Percentiles rank a stretch among this genome's conserved stretches.
phyloP scores from a whole-genome alignment of 2,329 filamentous ascomycete species.

The Cytospora piceae region DNA sequence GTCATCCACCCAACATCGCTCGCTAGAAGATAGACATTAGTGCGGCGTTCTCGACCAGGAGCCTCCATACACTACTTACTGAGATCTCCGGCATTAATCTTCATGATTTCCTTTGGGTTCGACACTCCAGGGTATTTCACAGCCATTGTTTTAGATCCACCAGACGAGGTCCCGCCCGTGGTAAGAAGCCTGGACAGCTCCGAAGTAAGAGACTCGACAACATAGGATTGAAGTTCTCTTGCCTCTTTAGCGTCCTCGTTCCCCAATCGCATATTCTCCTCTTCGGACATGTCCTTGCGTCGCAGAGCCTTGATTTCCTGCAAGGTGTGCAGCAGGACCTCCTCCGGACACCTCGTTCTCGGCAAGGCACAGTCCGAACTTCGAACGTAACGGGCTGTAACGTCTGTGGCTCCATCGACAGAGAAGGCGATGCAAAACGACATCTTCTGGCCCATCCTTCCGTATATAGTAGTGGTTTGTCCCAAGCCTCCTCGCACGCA shows the following conservation, averaged over 20 bases:
- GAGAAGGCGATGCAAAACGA: constrained; percentile 97
- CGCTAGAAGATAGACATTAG: neutral
- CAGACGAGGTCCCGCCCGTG: too few relatives aligned
- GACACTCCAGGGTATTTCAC: too few relatives aligned
- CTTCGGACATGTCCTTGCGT: constrained; percentile 80
- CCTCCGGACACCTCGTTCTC: constrained; percentile 79
- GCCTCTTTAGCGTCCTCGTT: constrained; percentile 79
- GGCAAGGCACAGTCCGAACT: constrained; percentile 71
- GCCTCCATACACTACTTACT: neutral
- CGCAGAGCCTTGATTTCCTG: constrained; percentile 86
- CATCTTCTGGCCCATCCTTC: constrained; percentile 89
- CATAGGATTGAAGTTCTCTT: constrained; percentile 71
- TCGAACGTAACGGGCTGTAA: constrained; percentile 69
- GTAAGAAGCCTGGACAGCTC: constrained; percentile 35
- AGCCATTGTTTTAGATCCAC: too few relatives aligned
- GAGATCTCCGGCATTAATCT: too few relatives aligned
- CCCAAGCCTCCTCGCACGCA: constrained; percentile 90
- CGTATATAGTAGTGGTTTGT: constrained; percentile 86
- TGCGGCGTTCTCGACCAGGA: neutral
- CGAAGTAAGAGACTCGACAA: constrained; percentile 72
- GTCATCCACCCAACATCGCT: neutral
- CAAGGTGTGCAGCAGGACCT: constrained; percentile 86
- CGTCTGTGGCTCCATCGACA: constrained; percentile 76
- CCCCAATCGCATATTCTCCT: constrained; percentile 77
- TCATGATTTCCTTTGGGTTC: too few relatives aligned